These are phyloP conservation scores for Collybia nuda DNA, from an alignment of 768 basidiomycete genomes.

Conservation along the genomic window DNA sequence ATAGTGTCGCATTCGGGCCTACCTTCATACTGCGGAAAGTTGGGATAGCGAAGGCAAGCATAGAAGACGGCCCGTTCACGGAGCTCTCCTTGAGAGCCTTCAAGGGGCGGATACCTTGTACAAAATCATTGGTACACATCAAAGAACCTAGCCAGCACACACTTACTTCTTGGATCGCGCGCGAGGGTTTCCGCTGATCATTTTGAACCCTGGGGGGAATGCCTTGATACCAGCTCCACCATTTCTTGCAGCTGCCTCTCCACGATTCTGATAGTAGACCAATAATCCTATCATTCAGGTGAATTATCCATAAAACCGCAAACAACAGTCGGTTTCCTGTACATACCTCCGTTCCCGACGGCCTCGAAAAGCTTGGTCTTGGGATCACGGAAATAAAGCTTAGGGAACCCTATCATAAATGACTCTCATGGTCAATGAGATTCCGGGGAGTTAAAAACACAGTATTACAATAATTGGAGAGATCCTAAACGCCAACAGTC, in stretches of 20 bases:
- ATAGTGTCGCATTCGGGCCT: neutral
- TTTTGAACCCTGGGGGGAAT: constrained; percentile 41
- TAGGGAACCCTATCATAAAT: constrained; percentile 34
- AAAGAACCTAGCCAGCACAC: neutral
- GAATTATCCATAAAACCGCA: neutral
- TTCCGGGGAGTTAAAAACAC: neutral
- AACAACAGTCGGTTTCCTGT: neutral
- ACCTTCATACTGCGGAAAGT: constrained; percentile 26
- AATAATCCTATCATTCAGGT: constrained; percentile 25
- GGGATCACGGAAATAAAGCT: constrained; percentile 41
- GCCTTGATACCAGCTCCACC: constrained; percentile 40
- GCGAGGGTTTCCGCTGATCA: constrained; percentile 40
- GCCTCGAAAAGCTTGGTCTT: constrained; percentile 32
- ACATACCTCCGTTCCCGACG: constrained; percentile 35
- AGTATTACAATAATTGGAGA: constrained; percentile 38
- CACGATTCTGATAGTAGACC: constrained; percentile 43
- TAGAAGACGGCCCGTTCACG: constrained; percentile 37
- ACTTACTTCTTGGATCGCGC: constrained; percentile 34
- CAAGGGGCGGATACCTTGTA: constrained; percentile 22
- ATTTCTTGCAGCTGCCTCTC: constrained; percentile 32
- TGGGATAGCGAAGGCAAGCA: constrained; percentile 38
- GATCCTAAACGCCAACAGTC: constrained; percentile 22
- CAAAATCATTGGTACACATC: neutral
- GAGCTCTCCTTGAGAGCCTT: constrained; percentile 38
- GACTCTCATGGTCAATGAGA: neutral